Percentiles rank a stretch among this genome's conserved stretches.
Conservation (phyloP, 257 asterid genomes). For the Lycium barbarum region DNA sequence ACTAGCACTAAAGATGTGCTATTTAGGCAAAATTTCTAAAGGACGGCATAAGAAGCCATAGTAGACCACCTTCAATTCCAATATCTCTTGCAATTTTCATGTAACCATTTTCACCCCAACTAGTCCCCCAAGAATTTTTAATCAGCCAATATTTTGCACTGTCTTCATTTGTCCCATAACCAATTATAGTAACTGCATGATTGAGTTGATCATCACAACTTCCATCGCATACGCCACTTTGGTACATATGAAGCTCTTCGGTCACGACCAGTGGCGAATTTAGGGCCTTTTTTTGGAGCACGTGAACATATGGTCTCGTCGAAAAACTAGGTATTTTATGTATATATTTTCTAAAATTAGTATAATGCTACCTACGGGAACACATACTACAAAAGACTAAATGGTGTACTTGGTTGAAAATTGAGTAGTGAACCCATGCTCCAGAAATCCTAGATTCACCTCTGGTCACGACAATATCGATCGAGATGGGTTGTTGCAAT, state of each 20-base stretch:
- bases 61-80: constrained; percentile 24
- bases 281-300: no score
- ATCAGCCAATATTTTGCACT: constrained; percentile 29
- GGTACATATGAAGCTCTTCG: background rate
- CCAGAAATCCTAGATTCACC: no score
- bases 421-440: no score
- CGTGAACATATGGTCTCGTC: no score
- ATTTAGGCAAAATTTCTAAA: background rate
- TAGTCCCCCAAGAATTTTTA: constrained; percentile 27
- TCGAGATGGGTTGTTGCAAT: background rate
- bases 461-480: no score
- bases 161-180: constrained; percentile 21
- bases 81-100: constrained; percentile 32
- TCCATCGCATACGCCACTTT: constrained; percentile 29
- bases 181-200: constrained; percentile 32
- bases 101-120: constrained; percentile 38
- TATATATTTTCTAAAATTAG: no score
- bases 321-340: no score
- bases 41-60: constrained; percentile 28
- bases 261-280: background rate
- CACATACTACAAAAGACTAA: no score
- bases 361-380: no score
- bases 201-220: background rate
- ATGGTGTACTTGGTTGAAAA: no score
- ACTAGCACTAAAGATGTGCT: background rate